phyloP scores from a whole-genome alignment of 352 stramenopile species.

The Thalassiosira mediterranea region DNA sequence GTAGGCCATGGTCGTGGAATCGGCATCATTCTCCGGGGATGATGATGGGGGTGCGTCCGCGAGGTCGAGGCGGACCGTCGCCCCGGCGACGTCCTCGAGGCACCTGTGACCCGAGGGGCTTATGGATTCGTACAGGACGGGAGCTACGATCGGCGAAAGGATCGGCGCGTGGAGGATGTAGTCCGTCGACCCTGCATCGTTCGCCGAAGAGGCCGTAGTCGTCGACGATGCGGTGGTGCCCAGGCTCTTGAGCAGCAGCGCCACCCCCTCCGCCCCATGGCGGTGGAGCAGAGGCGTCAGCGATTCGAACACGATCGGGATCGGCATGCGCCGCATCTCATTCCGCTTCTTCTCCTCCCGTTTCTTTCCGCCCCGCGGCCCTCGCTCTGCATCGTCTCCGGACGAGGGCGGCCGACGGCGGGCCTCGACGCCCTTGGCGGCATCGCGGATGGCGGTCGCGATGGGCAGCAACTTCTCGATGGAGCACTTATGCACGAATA shows the following conservation, averaged over 20 bases:
- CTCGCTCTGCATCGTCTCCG: background rate
- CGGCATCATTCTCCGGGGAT: slow-evolving; percentile 46
- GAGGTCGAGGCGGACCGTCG: slow-evolving; percentile 48
- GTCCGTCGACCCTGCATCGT: too few relatives aligned
- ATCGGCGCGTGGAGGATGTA: too few relatives aligned
- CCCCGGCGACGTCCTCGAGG: slow-evolving; percentile 67
- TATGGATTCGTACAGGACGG: slow-evolving; percentile 54
- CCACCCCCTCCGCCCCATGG: slow-evolving; percentile 44
- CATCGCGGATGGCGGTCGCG: slow-evolving; percentile 23
- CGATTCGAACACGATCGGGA: slow-evolving; percentile 53
- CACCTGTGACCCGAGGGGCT: slow-evolving; percentile 42
- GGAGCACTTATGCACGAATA: slow-evolving; percentile 3
- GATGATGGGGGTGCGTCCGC: slow-evolving; percentile 20
- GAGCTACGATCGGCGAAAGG: slow-evolving; percentile 47
- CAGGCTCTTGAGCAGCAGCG: slow-evolving; percentile 42
- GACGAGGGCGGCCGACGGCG: too few relatives aligned
- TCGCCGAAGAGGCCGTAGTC: background rate
- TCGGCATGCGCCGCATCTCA: slow-evolving; percentile 9
- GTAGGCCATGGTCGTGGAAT: slow-evolving; percentile 32
- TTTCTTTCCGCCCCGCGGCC: slow-evolving; percentile 6
- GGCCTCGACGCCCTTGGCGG: slow-evolving; percentile 16
- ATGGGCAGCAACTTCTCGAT: slow-evolving; percentile 36
- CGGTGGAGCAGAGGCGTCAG: slow-evolving; percentile 38
- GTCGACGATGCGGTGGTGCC: slow-evolving; percentile 4
- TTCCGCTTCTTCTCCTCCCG: background rate